These are phyloP conservation scores for Cyberlindnera mycetangii DNA, from an alignment of 805 yeast species.

Conservation along the genomic window DNA sequence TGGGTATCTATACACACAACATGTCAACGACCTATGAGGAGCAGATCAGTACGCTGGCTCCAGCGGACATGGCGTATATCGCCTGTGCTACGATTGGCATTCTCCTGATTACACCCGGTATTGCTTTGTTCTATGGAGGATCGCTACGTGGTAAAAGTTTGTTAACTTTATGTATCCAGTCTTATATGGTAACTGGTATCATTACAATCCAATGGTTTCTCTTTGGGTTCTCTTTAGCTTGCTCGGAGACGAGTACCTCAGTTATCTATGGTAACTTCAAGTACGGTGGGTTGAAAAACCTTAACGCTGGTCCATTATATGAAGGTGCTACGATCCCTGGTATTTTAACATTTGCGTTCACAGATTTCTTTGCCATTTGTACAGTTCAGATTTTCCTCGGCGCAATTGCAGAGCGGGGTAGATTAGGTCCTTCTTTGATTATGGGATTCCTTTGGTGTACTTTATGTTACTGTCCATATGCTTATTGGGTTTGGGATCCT, in stretches of 20 bases:
- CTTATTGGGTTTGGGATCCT: constrained; percentile 92
- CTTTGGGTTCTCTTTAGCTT: constrained; percentile 93
- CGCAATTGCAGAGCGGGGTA: constrained; percentile 89
- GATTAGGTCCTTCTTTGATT: constrained; percentile 78
- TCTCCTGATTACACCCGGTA: constrained; percentile 89
- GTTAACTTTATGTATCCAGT: constrained; percentile 74
- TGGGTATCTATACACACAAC: not conserved
- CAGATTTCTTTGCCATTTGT: constrained; percentile 85
- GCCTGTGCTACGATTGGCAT: constrained; percentile 34
- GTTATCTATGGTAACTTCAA: constrained; percentile 81
- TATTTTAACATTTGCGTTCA: constrained; percentile 65
- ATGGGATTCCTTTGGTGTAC: constrained; percentile 86
- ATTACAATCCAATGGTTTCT: constrained; percentile 90
- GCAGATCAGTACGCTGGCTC: constrained; percentile 36
- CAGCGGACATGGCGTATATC: constrained; percentile 50
- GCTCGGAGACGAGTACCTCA: constrained; percentile 61
- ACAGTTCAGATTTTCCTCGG: constrained; percentile 89
- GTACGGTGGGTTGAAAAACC: constrained; percentile 72
- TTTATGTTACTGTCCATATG: constrained; percentile 86
- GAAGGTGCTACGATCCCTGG: constrained; percentile 54
- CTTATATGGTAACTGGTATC: constrained; percentile 66
- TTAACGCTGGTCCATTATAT: constrained; percentile 69
- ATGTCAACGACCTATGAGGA: constrained; percentile 26
- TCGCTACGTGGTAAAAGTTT: constrained; percentile 66
- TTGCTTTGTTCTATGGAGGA: constrained; percentile 84